Conservation (phyloP, 2,329 filamentous ascomycete genomes). For the Sporothrix humicola region DNA sequence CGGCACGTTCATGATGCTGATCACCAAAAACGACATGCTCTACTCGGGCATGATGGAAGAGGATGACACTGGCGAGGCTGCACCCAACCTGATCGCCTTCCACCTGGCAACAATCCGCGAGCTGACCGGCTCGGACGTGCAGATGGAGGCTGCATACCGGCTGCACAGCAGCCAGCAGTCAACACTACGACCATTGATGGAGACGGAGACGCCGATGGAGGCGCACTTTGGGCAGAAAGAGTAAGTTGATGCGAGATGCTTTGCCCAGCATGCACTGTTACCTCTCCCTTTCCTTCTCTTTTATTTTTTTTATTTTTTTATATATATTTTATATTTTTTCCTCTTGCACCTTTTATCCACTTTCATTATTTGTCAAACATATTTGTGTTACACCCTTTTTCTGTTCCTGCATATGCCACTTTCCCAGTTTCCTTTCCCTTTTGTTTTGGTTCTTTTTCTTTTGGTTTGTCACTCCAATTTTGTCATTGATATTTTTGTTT, state of each 20-base stretch:
- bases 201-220: conserved; percentile 9
- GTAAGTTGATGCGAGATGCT: background rate
- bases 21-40: conserved; percentile 25
- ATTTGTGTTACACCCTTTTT: background rate
- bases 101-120: conserved; percentile 20
- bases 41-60: conserved; percentile 25
- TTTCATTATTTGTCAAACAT: background rate
- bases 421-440: too few species aligned
- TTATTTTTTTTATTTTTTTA: background rate
- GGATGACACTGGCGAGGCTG: background rate
- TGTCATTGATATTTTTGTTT: background rate
- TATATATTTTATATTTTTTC: background rate
- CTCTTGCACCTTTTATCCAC: too few species aligned
- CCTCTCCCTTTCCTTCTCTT: background rate
- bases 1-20: conserved; percentile 16
- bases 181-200: background rate
- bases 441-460: too few species aligned
- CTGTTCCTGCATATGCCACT: background rate
- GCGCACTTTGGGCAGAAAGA: conserved; percentile 18
- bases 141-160: conserved; percentile 17
- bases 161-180: conserved; percentile 1
- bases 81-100: conserved; percentile 20
- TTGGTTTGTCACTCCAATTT: background rate
- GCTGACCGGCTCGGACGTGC: background rate
- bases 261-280: background rate